phyloP scores from a whole-genome alignment of 768 basidiomycete genomes.

The Rubroboletus pulcherrimus region DNA sequence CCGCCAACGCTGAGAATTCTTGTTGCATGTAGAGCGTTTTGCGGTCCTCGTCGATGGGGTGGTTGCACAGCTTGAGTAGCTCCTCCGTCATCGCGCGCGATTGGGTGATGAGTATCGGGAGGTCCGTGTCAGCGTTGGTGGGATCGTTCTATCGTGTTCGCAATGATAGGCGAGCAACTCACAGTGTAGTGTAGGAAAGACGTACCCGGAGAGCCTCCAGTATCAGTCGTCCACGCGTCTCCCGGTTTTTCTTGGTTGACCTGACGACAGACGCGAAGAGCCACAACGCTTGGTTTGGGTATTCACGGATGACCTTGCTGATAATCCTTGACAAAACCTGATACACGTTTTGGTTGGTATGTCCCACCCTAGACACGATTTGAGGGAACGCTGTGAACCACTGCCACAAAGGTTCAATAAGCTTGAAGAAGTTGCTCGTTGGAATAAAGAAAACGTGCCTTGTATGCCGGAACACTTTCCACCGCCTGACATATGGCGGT shows the following conservation, averaged over 20 bases:
- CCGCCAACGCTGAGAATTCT: conserved; percentile 52
- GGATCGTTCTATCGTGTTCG: conserved; percentile 43
- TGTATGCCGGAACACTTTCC: conserved; percentile 68
- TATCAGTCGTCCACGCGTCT: conserved; percentile 55
- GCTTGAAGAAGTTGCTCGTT: not conserved
- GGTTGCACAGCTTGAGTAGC: conserved; percentile 64
- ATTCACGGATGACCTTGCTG: conserved; percentile 65
- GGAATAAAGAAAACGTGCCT: conserved; percentile 43
- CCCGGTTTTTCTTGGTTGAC: conserved; percentile 66
- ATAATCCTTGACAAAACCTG: conserved; percentile 64
- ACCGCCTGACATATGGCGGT: conserved; percentile 51
- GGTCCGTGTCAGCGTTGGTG: conserved; percentile 35
- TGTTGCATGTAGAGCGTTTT: conserved; percentile 41
- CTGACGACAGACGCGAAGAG: conserved; percentile 85
- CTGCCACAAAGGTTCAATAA: conserved; percentile 37
- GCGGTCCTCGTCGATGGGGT: conserved; percentile 40
- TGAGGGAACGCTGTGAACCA: conserved; percentile 97
- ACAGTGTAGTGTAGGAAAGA: not conserved
- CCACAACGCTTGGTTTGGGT: conserved; percentile 92
- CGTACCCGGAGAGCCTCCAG: conserved; percentile 57
- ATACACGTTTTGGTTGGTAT: conserved; percentile 60
- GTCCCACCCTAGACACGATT: conserved; percentile 90
- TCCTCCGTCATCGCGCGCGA: conserved; percentile 64
- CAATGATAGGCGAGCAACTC: not conserved
- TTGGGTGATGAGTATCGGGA: conserved; percentile 50